Evolutionary conservation across 2,329 filamentous ascomycete species (phyloP).

Genomic region (Exophiala dermatitidis): DNA sequence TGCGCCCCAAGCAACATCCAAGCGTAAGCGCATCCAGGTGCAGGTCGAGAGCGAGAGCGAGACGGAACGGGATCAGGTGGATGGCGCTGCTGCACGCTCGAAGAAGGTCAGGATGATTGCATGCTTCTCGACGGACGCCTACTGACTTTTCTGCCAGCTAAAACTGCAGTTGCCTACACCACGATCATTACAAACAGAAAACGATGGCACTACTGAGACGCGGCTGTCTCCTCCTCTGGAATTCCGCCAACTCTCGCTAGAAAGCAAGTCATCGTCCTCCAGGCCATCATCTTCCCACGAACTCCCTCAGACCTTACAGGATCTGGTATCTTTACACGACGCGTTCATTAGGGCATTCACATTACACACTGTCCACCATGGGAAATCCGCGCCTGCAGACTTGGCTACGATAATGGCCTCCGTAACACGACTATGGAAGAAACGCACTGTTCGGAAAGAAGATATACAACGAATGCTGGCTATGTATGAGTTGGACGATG

Average conservation of each 20-base stretch:
- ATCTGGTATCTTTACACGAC: conserved; percentile 45
- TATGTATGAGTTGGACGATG: conserved; percentile 41
- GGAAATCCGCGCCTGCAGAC: conserved; percentile 56
- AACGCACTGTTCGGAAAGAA: conserved; percentile 56
- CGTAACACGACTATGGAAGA: conserved; percentile 64
- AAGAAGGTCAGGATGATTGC: conserved; percentile 12
- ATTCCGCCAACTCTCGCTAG: conserved; percentile 15
- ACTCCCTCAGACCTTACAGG: conserved; percentile 14
- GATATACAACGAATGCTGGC: conserved; percentile 63
- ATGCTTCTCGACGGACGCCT: neutral
- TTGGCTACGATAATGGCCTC: conserved; percentile 54
- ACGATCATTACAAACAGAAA: conserved; percentile 6
- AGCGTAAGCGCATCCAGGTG: conserved; percentile 17
- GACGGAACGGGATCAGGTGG: neutral
- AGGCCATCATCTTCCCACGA: neutral
- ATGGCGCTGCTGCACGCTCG: neutral
- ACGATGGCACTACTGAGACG: conserved; percentile 6
- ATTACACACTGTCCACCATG: conserved; percentile 64
- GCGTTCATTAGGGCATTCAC: conserved; percentile 62
- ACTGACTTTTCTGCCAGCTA: conserved; percentile 7
- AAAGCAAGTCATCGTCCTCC: neutral
- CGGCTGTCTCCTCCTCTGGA: conserved; percentile 12
- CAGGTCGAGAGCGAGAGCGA: conserved; percentile 15
- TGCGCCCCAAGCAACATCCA: conserved; percentile 3
- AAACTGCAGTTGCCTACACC: conserved; percentile 16